phyloP scores from a whole-genome alignment of 2,329 filamentous ascomycete species.

The Aschersonia sp. region DNA sequence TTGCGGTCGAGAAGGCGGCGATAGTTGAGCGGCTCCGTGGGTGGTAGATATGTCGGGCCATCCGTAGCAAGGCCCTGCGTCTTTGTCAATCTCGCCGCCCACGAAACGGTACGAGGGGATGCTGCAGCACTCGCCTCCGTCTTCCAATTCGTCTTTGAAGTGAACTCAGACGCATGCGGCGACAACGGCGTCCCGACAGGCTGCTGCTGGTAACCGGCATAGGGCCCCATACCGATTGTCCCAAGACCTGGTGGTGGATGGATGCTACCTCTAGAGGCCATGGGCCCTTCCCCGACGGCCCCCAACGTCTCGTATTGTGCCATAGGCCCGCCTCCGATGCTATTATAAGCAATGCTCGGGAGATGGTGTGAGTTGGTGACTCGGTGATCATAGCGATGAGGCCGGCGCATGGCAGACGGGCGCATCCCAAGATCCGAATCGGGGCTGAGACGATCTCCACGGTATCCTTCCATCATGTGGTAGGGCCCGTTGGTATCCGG shows the following conservation, averaged over 20 bases:
- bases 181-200: slow-evolving; percentile 53
- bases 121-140: slow-evolving; percentile 28
- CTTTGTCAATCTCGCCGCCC: neutral
- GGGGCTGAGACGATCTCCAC: slow-evolving; percentile 29
- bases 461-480: slow-evolving; percentile 24
- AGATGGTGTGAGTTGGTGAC: slow-evolving; percentile 20
- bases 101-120: too few species aligned
- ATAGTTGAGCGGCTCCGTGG: slow-evolving; percentile 89
- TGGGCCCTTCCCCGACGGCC: slow-evolving; percentile 15
- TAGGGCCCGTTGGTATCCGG: slow-evolving; percentile 23
- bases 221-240: slow-evolving; percentile 27
- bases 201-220: slow-evolving; percentile 36
- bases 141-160: slow-evolving; percentile 40
- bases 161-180: slow-evolving; percentile 62
- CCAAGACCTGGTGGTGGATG: slow-evolving; percentile 19
- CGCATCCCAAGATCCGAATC: slow-evolving; percentile 34
- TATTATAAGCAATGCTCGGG: slow-evolving; percentile 17
- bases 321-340: slow-evolving; percentile 11
- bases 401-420: slow-evolving; percentile 26
- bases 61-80: slow-evolving; percentile 27
- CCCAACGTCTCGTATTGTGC: slow-evolving; percentile 16
- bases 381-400: slow-evolving; percentile 31
- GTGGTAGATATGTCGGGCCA: slow-evolving; percentile 65
- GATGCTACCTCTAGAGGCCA: slow-evolving; percentile 16
- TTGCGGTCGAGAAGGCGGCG: slow-evolving; percentile 88